A percentile compares a stretch with the other conserved stretches of the same genome.
These are phyloP conservation scores for Paramyrothecium sp. DNA, from an alignment of 2,329 filamentous ascomycete species.

Conservation along the genomic window DNA sequence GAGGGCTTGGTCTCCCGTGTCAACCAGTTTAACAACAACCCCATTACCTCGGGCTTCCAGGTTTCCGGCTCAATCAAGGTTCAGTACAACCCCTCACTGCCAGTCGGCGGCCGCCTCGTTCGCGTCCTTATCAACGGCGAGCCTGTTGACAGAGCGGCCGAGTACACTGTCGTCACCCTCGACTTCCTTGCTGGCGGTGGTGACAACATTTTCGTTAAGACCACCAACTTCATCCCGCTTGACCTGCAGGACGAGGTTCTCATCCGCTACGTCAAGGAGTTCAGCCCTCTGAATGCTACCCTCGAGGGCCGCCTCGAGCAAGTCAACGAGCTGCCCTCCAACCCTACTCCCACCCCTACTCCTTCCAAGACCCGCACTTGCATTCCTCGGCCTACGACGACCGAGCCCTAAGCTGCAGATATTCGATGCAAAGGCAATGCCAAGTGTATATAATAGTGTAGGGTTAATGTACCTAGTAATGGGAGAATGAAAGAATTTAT, in stretches of 20 bases:
- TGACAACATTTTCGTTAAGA: constrained; percentile 56
- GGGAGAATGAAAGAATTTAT: no score
- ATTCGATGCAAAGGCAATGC: no score
- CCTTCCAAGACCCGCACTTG: background rate
- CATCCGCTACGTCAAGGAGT: constrained; percentile 44
- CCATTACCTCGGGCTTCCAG: constrained; percentile 60
- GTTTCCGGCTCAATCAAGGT: constrained; percentile 56
- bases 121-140: constrained; percentile 48
- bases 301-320: constrained; percentile 39
- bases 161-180: constrained; percentile 59
- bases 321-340: background rate
- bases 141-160: constrained; percentile 39
- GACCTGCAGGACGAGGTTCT: constrained; percentile 56
- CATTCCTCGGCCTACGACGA: background rate
- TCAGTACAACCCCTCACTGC: constrained; percentile 53
- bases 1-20: constrained; percentile 56
- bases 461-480: no score
- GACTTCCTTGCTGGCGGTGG: constrained; percentile 63
- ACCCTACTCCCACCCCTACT: background rate
- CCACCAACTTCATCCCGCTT: constrained; percentile 39
- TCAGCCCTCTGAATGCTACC: constrained; percentile 47
- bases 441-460: no score
- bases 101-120: constrained; percentile 49
- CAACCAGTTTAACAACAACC: constrained; percentile 52
- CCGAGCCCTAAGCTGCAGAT: background rate